A percentile compares a stretch with the other conserved stretches of the same genome.
These are phyloP conservation scores for Cyberlindnera petersonii DNA, from an alignment of 805 yeast species.

Conservation along the genomic window DNA sequence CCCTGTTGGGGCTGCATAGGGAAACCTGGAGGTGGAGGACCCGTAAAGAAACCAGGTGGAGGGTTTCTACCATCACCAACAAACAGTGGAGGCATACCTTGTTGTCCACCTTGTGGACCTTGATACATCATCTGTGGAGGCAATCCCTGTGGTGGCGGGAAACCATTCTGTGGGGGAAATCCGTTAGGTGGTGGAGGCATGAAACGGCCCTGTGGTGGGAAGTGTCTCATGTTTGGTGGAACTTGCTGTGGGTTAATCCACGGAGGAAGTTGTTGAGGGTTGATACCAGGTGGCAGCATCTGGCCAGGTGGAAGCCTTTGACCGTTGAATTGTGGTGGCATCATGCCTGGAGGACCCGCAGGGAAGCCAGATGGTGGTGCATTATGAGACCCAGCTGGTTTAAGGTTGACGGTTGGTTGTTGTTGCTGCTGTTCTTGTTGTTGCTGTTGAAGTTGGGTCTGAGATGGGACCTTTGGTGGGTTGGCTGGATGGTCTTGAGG, in stretches of 20 bases:
- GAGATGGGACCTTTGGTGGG: slow-evolving; percentile 3
- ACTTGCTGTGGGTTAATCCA: slow-evolving; percentile 17
- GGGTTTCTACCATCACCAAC: slow-evolving; percentile 11
- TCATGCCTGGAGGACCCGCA: slow-evolving; percentile 10
- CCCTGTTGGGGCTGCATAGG: slow-evolving; percentile 14
- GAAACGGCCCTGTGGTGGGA: slow-evolving; percentile 21
- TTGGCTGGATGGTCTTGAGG: slow-evolving; percentile 3
- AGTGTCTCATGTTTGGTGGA: slow-evolving; percentile 20
- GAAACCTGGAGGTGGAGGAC: slow-evolving; percentile 22
- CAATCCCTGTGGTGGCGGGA: slow-evolving; percentile 11
- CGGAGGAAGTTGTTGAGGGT: slow-evolving; percentile 22
- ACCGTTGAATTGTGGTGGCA: slow-evolving; percentile 20
- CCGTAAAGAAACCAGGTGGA: slow-evolving; percentile 25
- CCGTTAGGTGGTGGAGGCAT: slow-evolving; percentile 21
- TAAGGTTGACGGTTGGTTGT: not conserved
- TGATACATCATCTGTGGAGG: slow-evolving; percentile 18
- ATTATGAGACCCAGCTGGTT: slow-evolving; percentile 1
- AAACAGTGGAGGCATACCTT: slow-evolving; percentile 10
- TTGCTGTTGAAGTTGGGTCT: slow-evolving; percentile 10
- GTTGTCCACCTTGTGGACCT: slow-evolving; percentile 8
- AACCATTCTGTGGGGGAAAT: slow-evolving; percentile 15
- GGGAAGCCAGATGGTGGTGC: slow-evolving; percentile 9
- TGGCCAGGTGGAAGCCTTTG: slow-evolving; percentile 12
- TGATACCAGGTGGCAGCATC: slow-evolving; percentile 19
- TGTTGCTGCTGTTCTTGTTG: slow-evolving; percentile 5